Evolutionary conservation across 108 stramenopile genomes (phyloP).

Genomic region (Fragilaria crotonensis): DNA sequence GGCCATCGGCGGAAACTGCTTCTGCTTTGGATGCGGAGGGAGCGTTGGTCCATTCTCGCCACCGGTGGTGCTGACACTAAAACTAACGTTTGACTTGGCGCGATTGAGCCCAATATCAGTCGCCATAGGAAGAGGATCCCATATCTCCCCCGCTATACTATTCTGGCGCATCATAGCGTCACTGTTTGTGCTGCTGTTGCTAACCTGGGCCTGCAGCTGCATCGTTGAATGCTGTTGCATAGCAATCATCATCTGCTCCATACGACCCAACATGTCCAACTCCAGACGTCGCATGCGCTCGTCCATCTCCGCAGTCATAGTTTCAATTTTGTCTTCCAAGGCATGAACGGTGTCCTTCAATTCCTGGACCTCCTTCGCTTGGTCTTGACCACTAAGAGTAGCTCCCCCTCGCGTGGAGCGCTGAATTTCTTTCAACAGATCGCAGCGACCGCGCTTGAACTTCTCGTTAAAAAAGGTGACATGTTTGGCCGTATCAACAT

Average conservation of each 20-base stretch:
- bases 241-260: conserved; percentile 61
- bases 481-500: conserved; percentile 69
- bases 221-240: conserved; percentile 41
- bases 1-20: conserved; percentile 36
- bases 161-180: background rate
- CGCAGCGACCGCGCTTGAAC: conserved; percentile 73
- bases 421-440: conserved; percentile 72
- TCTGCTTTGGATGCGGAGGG: conserved; percentile 83
- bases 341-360: conserved; percentile 45
- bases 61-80: background rate
- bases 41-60: conserved; percentile 24
- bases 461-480: conserved; percentile 86
- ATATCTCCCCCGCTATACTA: background rate
- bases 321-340: conserved; percentile 43
- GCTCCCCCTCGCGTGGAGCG: conserved; percentile 74
- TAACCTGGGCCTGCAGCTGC: conserved; percentile 8
- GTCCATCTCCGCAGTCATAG: conserved; percentile 28
- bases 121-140: background rate
- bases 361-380: conserved; percentile 45
- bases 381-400: conserved; percentile 30
- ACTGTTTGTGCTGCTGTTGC: background rate
- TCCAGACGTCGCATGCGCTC: conserved; percentile 47
- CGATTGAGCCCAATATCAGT: background rate
- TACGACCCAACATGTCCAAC: conserved; percentile 51
- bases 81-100: background rate